phyloP scores from a whole-genome alignment of 1,139 yeast genomes.

The Nakaseomyces delphensis region DNA sequence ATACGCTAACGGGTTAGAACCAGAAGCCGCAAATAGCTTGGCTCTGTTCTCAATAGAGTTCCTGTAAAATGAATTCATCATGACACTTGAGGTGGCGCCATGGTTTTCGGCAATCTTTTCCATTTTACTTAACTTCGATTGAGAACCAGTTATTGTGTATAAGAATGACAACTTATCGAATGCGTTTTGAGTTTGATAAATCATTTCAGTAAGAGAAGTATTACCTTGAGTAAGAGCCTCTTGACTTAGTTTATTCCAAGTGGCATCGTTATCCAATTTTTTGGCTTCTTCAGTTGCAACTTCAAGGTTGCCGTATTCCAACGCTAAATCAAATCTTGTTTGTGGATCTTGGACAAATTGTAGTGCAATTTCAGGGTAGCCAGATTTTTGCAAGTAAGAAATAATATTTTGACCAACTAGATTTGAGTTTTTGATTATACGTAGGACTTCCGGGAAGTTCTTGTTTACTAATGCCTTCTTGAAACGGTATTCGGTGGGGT shows the following conservation, averaged over 20 bases:
- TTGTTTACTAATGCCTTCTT: constrained; percentile 85
- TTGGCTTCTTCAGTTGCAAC: constrained; percentile 89
- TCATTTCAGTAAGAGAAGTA: constrained; percentile 73
- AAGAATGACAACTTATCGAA: constrained; percentile 86
- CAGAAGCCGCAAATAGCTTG: constrained; percentile 63
- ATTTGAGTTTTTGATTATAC: constrained; percentile 80
- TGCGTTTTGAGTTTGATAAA: constrained; percentile 76
- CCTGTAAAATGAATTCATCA: constrained; percentile 75
- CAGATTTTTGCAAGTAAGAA: constrained; percentile 88
- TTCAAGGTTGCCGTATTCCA: constrained; percentile 81
- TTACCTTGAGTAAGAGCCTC: constrained; percentile 92
- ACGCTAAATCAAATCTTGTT: constrained; percentile 88
- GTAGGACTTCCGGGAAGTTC: constrained; percentile 84
- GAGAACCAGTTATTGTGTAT: constrained; percentile 77
- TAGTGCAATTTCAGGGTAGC: constrained; percentile 88
- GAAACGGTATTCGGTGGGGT: constrained; percentile 95
- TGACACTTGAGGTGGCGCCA: constrained; percentile 68
- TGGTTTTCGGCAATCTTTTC: constrained; percentile 83
- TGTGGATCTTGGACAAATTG: constrained; percentile 96
- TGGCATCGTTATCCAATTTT: constrained; percentile 53
- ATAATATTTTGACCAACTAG: constrained; percentile 96
- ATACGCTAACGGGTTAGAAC: constrained; percentile 83
- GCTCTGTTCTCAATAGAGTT: constrained; percentile 73
- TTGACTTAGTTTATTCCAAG: constrained; percentile 76
- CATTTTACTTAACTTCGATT: constrained; percentile 70